These are phyloP conservation scores for Cryphonectria radicalis DNA, from an alignment of 2,329 filamentous ascomycete genomes.

Conservation along the genomic window DNA sequence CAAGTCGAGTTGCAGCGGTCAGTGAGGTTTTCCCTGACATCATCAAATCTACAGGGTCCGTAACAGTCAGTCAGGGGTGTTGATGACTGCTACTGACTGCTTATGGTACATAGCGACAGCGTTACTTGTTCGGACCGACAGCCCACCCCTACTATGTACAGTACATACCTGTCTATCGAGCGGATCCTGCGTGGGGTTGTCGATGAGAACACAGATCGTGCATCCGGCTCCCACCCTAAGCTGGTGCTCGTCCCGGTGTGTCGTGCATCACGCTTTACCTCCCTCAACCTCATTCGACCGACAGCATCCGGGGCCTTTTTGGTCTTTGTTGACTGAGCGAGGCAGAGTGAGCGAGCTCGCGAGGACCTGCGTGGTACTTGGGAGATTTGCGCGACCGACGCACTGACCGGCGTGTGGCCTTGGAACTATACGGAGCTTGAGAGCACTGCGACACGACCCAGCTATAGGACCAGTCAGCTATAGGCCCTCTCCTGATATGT, in stretches of 20 bases:
- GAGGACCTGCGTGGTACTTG: neutral
- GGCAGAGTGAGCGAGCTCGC: neutral
- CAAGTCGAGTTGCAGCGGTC: constrained; percentile 10
- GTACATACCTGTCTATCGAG: constrained; percentile 16
- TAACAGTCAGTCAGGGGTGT: neutral
- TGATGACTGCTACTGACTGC: neutral
- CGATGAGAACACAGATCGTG: constrained; percentile 25
- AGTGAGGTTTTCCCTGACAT: constrained; percentile 6
- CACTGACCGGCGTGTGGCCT: neutral
- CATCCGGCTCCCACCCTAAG: constrained; percentile 14
- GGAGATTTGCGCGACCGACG: neutral
- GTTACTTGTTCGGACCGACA: neutral
- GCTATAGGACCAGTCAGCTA: neutral
- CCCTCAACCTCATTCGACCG: neutral
- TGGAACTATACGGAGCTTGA: neutral
- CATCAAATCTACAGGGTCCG: constrained; percentile 1
- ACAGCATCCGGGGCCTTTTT: too few relatives aligned
- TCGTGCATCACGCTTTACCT: neutral
- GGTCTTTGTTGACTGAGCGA: neutral
- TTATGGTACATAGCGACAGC: neutral
- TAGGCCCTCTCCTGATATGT: constrained; percentile 5
- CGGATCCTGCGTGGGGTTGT: constrained; percentile 24
- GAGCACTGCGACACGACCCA: neutral
- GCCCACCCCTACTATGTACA: neutral
- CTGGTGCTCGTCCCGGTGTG: constrained; percentile 18